Conservation (phyloP, 768 basidiomycete genomes). For the Boletus edulis region DNA sequence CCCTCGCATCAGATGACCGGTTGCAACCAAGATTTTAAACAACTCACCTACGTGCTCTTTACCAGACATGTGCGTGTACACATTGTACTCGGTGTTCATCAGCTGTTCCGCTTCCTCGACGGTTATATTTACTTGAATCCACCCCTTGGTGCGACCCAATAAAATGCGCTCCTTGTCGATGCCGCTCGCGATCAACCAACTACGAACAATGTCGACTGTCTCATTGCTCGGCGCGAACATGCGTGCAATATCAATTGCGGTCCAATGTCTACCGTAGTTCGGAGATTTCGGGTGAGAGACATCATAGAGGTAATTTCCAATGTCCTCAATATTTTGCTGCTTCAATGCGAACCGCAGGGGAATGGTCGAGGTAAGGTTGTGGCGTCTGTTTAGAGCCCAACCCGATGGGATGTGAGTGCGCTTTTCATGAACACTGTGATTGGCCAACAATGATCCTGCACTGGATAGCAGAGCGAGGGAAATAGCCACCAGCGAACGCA, state of each 20-base stretch:
- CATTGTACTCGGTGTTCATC: slow-evolving; percentile 32
- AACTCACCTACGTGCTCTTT: slow-evolving; percentile 26
- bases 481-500: slow-evolving; percentile 9
- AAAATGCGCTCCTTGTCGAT: slow-evolving; percentile 21
- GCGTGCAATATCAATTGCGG: slow-evolving; percentile 23
- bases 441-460: slow-evolving; percentile 10
- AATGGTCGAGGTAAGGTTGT: slow-evolving; percentile 31
- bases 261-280: slow-evolving; percentile 33
- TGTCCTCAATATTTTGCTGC: slow-evolving; percentile 28
- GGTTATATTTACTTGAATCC: slow-evolving; percentile 28
- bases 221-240: slow-evolving; percentile 23
- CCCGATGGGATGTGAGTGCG: slow-evolving; percentile 32
- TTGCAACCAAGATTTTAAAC: not conserved
- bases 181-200: slow-evolving; percentile 25
- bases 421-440: slow-evolving; percentile 39
- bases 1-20: not conserved
- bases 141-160: slow-evolving; percentile 17
- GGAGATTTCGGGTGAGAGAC: slow-evolving; percentile 35
- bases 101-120: slow-evolving; percentile 33
- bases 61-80: slow-evolving; percentile 29
- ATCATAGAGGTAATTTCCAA: slow-evolving; percentile 26
- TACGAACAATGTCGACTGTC: slow-evolving; percentile 20
- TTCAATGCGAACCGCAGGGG: slow-evolving; percentile 32
- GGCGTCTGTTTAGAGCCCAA: slow-evolving; percentile 39
- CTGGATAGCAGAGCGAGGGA: slow-evolving; percentile 13